Evolutionary conservation across 2,329 filamentous ascomycete genomes (phyloP).

Genomic region (Cercospora nicotianae): DNA sequence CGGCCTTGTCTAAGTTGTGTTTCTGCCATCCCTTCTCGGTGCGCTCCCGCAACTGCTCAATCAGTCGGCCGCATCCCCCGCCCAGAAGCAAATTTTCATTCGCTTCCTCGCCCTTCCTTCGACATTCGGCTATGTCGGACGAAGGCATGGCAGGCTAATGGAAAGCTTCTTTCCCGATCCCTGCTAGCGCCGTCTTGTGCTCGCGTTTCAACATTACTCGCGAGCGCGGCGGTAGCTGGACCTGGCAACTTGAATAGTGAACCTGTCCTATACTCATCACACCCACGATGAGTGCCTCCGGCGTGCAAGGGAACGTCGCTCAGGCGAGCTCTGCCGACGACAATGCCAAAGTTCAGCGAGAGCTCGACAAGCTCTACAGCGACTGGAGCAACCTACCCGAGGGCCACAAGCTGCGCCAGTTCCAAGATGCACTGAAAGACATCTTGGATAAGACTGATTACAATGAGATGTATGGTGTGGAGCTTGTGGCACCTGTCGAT

Average conservation of each 20-base stretch:
- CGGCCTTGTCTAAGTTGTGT: not conserved
- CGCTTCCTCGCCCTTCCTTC: not conserved
- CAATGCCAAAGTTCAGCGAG: conserved; percentile 11
- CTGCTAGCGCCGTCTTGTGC: not conserved
- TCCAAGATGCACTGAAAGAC: conserved; percentile 59
- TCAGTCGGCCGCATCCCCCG: not conserved
- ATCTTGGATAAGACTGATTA: conserved; percentile 62
- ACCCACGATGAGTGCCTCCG: conserved; percentile 6
- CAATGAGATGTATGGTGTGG: conserved; percentile 84
- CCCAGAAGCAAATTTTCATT: not conserved
- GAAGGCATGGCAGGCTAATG: not conserved
- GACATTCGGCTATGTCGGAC: conserved; percentile 5
- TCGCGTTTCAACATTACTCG: conserved; percentile 4
- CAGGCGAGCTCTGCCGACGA: conserved; percentile 14
- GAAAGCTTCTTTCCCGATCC: conserved; percentile 1
- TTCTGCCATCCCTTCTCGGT: not conserved
- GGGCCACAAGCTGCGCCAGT: conserved; percentile 35
- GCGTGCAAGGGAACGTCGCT: conserved; percentile 4
- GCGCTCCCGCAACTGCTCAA: not conserved
- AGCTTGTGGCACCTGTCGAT: conserved; percentile 48
- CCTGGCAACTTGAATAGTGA: not conserved
- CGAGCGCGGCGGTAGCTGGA: not conserved
- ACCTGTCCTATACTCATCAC: not conserved
- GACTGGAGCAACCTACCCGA: conserved; percentile 32
- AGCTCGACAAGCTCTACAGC: conserved; percentile 17